phyloP scores from a whole-genome alignment of 495 filamentous ascomycete genomes.

The Elaphomyces granulatus region DNA sequence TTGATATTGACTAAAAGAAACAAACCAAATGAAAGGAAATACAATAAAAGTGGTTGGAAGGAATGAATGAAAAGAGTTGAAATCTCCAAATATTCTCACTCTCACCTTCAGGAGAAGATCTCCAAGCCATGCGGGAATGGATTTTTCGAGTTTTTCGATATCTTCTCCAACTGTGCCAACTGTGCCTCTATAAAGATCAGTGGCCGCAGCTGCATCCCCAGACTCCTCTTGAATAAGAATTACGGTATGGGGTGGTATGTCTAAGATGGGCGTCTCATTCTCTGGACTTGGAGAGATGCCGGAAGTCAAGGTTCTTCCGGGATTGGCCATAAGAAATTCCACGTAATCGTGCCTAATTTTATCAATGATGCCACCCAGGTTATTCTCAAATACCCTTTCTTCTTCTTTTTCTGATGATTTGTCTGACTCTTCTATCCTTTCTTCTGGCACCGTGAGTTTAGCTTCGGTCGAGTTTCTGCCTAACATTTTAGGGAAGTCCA shows the following conservation, averaged over 20 bases:
- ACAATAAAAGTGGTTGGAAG: too few species aligned
- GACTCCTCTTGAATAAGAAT: slow-evolving; percentile 94
- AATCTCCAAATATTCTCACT: background rate
- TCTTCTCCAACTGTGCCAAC: slow-evolving; percentile 64
- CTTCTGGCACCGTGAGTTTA: slow-evolving; percentile 61
- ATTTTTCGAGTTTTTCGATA: slow-evolving; percentile 67
- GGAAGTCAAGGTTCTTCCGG: slow-evolving; percentile 40
- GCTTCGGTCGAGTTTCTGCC: slow-evolving; percentile 60
- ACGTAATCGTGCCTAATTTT: slow-evolving; percentile 66
- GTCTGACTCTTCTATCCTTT: slow-evolving; percentile 71
- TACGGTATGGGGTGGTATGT: slow-evolving; percentile 62
- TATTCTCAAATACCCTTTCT: slow-evolving; percentile 75
- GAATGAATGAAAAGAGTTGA: slow-evolving; percentile 2
- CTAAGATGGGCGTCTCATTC: slow-evolving; percentile 72
- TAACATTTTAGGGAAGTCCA: slow-evolving; percentile 78
- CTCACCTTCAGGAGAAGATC: slow-evolving; percentile 67
- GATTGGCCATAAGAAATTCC: slow-evolving; percentile 44
- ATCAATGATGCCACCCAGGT: slow-evolving; percentile 66
- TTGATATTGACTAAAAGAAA: slow-evolving; percentile 12
- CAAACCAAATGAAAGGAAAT: background rate
- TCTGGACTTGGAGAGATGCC: slow-evolving; percentile 62
- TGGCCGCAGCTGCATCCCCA: slow-evolving; percentile 71
- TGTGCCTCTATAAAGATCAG: slow-evolving; percentile 81
- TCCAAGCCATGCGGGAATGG: slow-evolving; percentile 80
- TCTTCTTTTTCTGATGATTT: slow-evolving; percentile 43